Evolutionary conservation across 139 green algal genomes (phyloP).

Genomic region (Limnomonas spitsbergensis): DNA sequence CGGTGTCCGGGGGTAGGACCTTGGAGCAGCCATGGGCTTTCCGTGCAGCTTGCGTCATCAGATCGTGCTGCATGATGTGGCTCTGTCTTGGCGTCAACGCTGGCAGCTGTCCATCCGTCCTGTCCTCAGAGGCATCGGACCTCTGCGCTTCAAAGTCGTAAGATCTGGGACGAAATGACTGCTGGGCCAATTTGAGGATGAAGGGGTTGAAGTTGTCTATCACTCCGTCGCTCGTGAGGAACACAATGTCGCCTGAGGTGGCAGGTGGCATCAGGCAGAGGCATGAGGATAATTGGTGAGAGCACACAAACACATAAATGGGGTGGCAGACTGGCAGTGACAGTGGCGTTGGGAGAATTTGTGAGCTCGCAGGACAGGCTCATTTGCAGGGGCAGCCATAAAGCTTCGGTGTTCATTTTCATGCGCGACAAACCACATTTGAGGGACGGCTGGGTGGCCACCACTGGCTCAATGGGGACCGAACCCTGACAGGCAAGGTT

Average conservation of each 20-base stretch:
- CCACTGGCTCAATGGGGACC: no score
- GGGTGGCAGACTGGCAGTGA: no score
- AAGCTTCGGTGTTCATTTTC: no score
- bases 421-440: no score
- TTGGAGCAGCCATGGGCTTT: neutral
- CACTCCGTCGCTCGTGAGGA: slow-evolving; percentile 44
- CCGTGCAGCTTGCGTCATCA: neutral
- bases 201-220: slow-evolving; percentile 53
- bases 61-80: neutral
- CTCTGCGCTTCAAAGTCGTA: neutral
- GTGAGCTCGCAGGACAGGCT: no score
- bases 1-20: neutral
- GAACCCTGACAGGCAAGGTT: no score
- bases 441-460: no score
- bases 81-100: neutral
- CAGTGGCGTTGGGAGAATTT: no score
- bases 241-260: slow-evolving; percentile 36
- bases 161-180: neutral
- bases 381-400: no score
- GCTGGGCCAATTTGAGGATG: slow-evolving; percentile 32
- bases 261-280: no score
- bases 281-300: no score
- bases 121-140: neutral
- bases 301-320: no score
- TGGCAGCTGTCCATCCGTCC: neutral